Evolutionary conservation across 176 grass and related monocot species (phyloP), one percentile per base, ranked within the genome.

Genomic region (Raddia guianensis): DNA sequence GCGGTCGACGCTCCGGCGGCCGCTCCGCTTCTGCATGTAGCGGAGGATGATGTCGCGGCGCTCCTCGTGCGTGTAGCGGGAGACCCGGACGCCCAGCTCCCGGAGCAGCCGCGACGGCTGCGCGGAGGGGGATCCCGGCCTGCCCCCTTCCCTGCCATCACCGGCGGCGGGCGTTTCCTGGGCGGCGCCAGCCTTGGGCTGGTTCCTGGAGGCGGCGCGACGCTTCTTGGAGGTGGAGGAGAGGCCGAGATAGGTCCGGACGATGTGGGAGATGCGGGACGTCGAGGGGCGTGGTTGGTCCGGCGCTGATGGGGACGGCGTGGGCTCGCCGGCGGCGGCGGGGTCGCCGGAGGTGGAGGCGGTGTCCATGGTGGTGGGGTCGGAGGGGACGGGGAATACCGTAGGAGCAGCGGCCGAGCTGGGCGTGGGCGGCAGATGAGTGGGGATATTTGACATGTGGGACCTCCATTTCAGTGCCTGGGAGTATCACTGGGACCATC

Each of bases 21-120:
- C 89, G 78, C 84, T 93, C 78, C 95, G 89, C 86, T 98, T 98
- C 83, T 98, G 90, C 92, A 93, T 95, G 88, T 98, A 98, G 74
- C 91, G 93, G 49, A 89, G 77, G 83, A 98, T 91, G 85, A 98
- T 94, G 82, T 95, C 92, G 70, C 92, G 93, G 74, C 95, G 93
- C 77, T 95, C 92, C 86, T 98, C 95, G 72, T 93, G 84, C 49
- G 90, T 91, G 89, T 94, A 98, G 82, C 92, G 88, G 20, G 84
- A 93, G 68, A 98, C 92, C 58, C 90, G 76, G 45, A 98, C 72
- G 21, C 92, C 90, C 79, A 98, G 92, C 86, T 98, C 95, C 46
- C 95, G 81, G 32, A 95, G 85, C 45, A 98, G 80, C 70, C 83
- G 86, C 42, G 90, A 95, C 5, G 90, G 88, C 10, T 87, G 87